Evolutionary conservation across 1,284 basidiomycete genomes (phyloP).

Genomic region (Ceratobasidium sp.): DNA sequence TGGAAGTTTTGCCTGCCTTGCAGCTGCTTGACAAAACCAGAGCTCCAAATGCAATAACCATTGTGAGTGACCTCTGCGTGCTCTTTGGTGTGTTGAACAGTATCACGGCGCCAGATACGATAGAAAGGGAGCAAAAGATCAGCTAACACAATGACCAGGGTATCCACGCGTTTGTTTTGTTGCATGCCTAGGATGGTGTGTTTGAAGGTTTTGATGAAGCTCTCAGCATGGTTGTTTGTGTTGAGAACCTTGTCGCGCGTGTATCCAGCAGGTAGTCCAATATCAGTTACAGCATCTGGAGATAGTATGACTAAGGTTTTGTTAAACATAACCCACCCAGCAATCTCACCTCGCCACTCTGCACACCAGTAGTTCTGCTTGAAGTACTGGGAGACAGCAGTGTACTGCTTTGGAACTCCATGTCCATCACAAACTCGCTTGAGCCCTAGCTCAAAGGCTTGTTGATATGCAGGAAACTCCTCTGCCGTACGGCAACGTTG

Average conservation of each 20-base stretch:
- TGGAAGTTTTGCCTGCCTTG: not conserved
- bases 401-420: not conserved
- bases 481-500: not conserved
- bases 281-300: conserved; percentile 13
- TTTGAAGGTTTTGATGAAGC: conserved; percentile 15
- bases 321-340: not conserved
- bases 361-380: not conserved
- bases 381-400: not conserved
- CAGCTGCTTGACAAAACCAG: conserved; percentile 1
- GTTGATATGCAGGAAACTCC: not conserved
- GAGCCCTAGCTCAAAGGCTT: not conserved
- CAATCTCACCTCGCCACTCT: conserved; percentile 9
- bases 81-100: not conserved
- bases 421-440: not conserved
- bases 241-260: not conserved
- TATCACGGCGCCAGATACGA: not conserved
- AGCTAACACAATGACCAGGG: conserved; percentile 6
- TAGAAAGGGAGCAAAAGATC: conserved; percentile 3
- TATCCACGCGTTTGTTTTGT: conserved; percentile 4
- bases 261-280: conserved; percentile 3
- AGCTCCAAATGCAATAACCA: not conserved
- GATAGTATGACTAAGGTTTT: not conserved
- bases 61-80: not conserved
- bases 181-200: conserved; percentile 12
- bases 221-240: conserved; percentile 18